These are phyloP conservation scores for Zygosaccharomyces pseudobailii DNA, from an alignment of 1,139 yeast species.

Conservation along the genomic window DNA sequence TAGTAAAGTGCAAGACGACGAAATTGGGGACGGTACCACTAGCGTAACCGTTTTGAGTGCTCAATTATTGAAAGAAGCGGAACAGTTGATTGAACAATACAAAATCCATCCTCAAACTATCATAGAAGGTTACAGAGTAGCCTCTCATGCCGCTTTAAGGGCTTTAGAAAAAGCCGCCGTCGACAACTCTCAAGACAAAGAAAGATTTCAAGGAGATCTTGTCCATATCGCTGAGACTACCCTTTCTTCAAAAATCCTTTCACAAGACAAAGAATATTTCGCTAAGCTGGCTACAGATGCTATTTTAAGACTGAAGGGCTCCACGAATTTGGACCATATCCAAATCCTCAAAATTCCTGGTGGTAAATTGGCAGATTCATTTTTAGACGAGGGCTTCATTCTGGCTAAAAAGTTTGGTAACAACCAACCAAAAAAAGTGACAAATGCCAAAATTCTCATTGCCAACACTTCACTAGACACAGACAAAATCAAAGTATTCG, in stretches of 20 bases:
- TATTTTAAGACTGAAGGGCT: slow-evolving; percentile 82
- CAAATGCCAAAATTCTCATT: slow-evolving; percentile 80
- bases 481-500: slow-evolving; percentile 93
- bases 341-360: slow-evolving; percentile 93
- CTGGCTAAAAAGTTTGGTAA: slow-evolving; percentile 90
- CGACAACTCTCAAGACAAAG: slow-evolving; percentile 61
- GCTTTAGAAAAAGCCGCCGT: slow-evolving; percentile 76
- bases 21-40: slow-evolving; percentile 98
- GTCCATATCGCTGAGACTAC: slow-evolving; percentile 89
- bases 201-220: slow-evolving; percentile 69
- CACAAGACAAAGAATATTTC: slow-evolving; percentile 91
- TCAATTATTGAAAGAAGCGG: slow-evolving; percentile 92
- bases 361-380: slow-evolving; percentile 87
- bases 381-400: slow-evolving; percentile 92
- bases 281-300: slow-evolving; percentile 93
- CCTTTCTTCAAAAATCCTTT: slow-evolving; percentile 81
- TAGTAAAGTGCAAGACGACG: slow-evolving; percentile 96
- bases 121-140: slow-evolving; percentile 91
- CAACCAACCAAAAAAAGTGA: slow-evolving; percentile 82
- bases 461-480: slow-evolving; percentile 98
- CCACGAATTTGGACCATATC: slow-evolving; percentile 91
- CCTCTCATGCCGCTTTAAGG: slow-evolving; percentile 73
- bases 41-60: slow-evolving; percentile 95
- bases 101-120: slow-evolving; percentile 97
- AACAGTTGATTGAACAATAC: slow-evolving; percentile 76